Base-by-base conservation (phyloP, 2,329 filamentous ascomycete species). In the Zymoseptoria brevis region DNA sequence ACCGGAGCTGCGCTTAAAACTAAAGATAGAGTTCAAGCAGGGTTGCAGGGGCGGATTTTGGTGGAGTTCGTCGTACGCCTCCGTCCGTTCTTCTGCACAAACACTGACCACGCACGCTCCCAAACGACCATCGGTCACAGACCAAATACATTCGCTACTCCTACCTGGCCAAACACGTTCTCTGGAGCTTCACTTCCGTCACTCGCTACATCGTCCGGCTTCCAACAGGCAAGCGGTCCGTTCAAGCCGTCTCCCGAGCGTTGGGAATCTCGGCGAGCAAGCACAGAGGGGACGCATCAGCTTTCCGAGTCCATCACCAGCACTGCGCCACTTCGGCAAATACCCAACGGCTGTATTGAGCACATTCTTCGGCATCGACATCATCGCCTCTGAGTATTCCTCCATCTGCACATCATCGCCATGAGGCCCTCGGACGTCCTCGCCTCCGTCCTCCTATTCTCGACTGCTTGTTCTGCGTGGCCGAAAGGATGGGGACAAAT, bases 361-460 rank as follows among this genome's bases (percentile, higher is more conserved):
- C 4, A 6, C 16, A 45, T 45, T 45, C 35, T n/a, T 45, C 11
- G 13, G 35, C 13, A 45, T 45, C 16, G 6, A 11, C 16, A 45
- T 16, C 13, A 11, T n/a, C n/a, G 35, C 35, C 13, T 45, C 35
- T 45, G 35, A 45, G 35, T 16, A 45, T 45, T 5, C 13, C 16
- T 11, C 8, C 22, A 26, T 26, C 19, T 53, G n/a, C 51, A 53
- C 11, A 57, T 57, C 53, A 26, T 66, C 66, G 65, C 61, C 50
- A 74, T 74, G 72, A 69, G 72, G 63, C 67, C 72, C 49, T 64
- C 69, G 41, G 62, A 67, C 52, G 52, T 73, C 52, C 60, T 73
- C 52, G 65, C 72, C 30, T 62, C 70, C 49, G 62, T 67, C 53
- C 62, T 71, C 56, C 63, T 73, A 26, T 64, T 72, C 60, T 64